phyloP scores from a whole-genome alignment of 106 monocot genomes.

The Xerophyta viscosa region DNA sequence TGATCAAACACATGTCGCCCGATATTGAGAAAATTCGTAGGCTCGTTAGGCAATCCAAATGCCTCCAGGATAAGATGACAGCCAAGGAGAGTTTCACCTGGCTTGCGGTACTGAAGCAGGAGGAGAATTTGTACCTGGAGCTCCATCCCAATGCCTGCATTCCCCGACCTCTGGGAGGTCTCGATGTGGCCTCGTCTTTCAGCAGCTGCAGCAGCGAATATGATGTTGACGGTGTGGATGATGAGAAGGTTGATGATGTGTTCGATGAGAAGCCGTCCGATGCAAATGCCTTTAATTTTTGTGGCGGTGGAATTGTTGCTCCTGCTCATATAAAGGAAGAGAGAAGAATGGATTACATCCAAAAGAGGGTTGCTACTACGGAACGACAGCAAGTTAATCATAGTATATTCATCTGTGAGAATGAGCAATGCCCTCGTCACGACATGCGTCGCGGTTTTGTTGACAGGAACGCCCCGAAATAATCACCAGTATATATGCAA shows the following conservation, averaged over 20 bases:
- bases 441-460: constrained; percentile 21
- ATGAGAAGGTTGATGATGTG: constrained; percentile 7
- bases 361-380: constrained; percentile 13
- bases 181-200: constrained; percentile 15
- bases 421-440: constrained; percentile 26
- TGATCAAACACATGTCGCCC: constrained; percentile 35
- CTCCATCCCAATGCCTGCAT: constrained; percentile 23
- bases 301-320: background rate
- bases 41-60: constrained; percentile 37
- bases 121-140: constrained; percentile 20
- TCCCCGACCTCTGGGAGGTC: constrained; percentile 15
- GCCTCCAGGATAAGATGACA: constrained; percentile 42
- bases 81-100: constrained; percentile 34
- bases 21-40: constrained; percentile 24
- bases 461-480: constrained; percentile 27
- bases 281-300: constrained; percentile 1
- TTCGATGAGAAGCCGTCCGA: constrained; percentile 10
- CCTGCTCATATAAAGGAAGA: constrained; percentile 14
- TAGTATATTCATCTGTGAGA: constrained; percentile 20
- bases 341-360: constrained; percentile 10
- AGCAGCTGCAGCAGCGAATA: constrained; percentile 27
- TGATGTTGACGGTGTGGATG: constrained; percentile 30
- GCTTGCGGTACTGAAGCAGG: constrained; percentile 34
- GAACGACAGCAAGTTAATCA: constrained; percentile 2
- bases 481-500: constrained; percentile 14